Base-by-base conservation (phyloP, 768 basidiomycete genomes). In the Neoboletus subvelutipes region DNA sequence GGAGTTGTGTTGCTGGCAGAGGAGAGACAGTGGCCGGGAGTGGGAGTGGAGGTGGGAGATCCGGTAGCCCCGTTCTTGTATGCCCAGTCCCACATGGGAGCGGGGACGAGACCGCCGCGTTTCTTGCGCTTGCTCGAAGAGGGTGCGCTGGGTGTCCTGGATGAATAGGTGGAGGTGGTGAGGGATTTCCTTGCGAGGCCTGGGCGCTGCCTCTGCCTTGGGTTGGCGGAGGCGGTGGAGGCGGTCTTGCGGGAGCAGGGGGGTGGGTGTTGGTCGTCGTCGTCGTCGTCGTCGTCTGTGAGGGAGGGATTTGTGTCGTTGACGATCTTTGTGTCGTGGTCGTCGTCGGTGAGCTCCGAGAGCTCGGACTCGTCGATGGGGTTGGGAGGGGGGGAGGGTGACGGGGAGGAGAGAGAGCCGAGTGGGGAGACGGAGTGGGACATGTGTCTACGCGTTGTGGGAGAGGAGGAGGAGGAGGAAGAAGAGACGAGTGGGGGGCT, bases 51-150 rank as follows among this genome's bases (percentile, higher is more conserved):
- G 13, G 56, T 37, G 45, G 67, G 54, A 18, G 64, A 52, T 73
- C n/a, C 56, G 12, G 55, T 42, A 2, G 73, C 48, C 58, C 59
- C 71, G 48, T 73, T 77, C 68, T 83, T 84, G 63, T 80, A 79
- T 15, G 85, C 89, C 90, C 91, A 93, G 26, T 82, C 89, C 91
- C 90, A 92, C 88, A 92, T 92, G 52, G 83, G 83, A 36, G 85
- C 85, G 29, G 90, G 88, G 1, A 90, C 85, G 57, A 90, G 78
- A 54, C 85, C 86, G 64, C 85, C 82, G 50, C 85, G 80, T 65
- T 83, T 83, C 69, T 76, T 80, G 59, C 78, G 72, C 15, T 73
- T 74, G 50, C 60, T 68, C 5, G 55, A 60, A 9, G 61, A 51
- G 17, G 69, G 42, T 2, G 49, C 24, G 17, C 43, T 45, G n/a